These are phyloP conservation scores for Acanthamoeba lugdunensis DNA, from an alignment of 208 protist genomes.

Conservation along the genomic window DNA sequence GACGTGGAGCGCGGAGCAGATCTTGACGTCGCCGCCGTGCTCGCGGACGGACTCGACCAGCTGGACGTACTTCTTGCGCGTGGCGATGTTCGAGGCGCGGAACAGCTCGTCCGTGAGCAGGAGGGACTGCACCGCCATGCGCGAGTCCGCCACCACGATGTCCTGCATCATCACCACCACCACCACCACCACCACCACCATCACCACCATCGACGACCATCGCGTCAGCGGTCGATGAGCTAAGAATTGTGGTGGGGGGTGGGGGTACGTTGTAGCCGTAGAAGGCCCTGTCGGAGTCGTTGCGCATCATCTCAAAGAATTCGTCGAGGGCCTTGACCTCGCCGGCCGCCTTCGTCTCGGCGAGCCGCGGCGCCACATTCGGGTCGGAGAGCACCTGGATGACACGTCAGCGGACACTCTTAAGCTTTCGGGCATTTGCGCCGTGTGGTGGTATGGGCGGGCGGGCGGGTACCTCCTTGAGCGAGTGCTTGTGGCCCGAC, in stretches of 20 bases:
- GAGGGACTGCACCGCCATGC: constrained; percentile 12
- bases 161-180: constrained; percentile 79
- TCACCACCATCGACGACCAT: no score
- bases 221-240: constrained; percentile 73
- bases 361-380: constrained; percentile 87
- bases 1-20: constrained; percentile 95
- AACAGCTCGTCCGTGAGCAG: constrained; percentile 62
- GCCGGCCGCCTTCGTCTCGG: constrained; percentile 91
- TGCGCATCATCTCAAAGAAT: constrained; percentile 92
- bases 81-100: constrained; percentile 85
- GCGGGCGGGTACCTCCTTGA: constrained; percentile 26
- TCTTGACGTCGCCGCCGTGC: constrained; percentile 88
- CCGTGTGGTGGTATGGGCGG: background rate
- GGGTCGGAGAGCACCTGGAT: constrained; percentile 91
- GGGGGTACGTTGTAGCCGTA: constrained; percentile 88
- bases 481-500: constrained; percentile 88
- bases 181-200: no score
- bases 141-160: constrained; percentile 92
- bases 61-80: constrained; percentile 91
- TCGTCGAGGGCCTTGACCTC: constrained; percentile 92
- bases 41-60: constrained; percentile 91
- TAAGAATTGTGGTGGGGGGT: background rate
- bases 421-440: background rate
- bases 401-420: background rate
- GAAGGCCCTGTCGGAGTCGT: constrained; percentile 82